These are phyloP conservation scores for Stachybotrys elegans DNA, from an alignment of 2,329 filamentous ascomycete genomes.

Conservation along the genomic window DNA sequence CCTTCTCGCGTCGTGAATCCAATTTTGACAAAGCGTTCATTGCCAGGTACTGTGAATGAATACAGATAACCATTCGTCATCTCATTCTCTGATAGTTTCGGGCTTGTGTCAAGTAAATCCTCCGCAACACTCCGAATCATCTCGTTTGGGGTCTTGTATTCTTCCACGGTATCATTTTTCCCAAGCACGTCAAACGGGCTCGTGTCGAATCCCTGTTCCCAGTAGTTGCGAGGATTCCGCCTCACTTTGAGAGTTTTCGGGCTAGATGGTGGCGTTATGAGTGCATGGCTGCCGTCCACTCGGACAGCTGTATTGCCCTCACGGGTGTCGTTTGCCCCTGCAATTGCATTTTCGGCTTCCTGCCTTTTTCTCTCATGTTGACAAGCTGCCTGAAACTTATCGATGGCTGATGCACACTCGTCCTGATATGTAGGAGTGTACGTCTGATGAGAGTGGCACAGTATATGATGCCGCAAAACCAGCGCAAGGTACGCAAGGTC, in stretches of 20 bases:
- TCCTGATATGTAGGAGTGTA: slow-evolving; percentile 1
- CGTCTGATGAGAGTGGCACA: background rate
- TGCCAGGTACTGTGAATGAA: background rate
- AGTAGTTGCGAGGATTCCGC: slow-evolving; percentile 1
- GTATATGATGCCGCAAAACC: slow-evolving; percentile 1
- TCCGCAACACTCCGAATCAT: slow-evolving; percentile 1
- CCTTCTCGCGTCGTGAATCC: slow-evolving; percentile 1
- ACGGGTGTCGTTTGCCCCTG: background rate
- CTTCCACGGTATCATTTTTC: slow-evolving; percentile 1
- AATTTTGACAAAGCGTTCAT: slow-evolving; percentile 1
- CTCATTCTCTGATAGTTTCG: background rate
- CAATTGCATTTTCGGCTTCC: slow-evolving; percentile 1
- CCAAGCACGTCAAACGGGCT: background rate
- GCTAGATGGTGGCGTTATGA: slow-evolving; percentile 1
- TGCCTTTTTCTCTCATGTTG: background rate
- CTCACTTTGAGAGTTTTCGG: slow-evolving; percentile 1
- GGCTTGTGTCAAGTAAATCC: slow-evolving; percentile 1
- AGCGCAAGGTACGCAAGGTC: background rate
- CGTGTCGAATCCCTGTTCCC: background rate
- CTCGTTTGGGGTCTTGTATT: slow-evolving; percentile 1
- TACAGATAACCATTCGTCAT: background rate
- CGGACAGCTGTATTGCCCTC: background rate
- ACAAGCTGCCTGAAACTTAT: slow-evolving; percentile 1
- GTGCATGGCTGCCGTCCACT: background rate
- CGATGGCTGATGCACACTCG: slow-evolving; percentile 1